phyloP scores from a whole-genome alignment of 495 filamentous ascomycete species.

The Xylaria acuta region DNA sequence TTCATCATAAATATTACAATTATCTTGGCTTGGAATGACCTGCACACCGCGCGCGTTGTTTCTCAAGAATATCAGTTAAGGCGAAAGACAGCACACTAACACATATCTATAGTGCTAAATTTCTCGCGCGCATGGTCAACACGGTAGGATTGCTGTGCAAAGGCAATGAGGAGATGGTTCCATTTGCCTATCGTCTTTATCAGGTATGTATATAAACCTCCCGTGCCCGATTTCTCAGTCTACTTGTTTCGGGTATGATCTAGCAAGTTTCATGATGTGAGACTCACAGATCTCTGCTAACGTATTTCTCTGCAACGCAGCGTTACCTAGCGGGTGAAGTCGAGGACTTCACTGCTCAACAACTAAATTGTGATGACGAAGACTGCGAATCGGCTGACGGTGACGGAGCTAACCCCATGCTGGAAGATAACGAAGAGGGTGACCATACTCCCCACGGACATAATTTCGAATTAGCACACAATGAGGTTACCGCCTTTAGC shows the following conservation, averaged over 20 bases:
- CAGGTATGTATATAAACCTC: too few relatives aligned
- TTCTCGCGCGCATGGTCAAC: slow-evolving; percentile 55
- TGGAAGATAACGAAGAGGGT: slow-evolving; percentile 37
- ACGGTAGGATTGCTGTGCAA: slow-evolving; percentile 52
- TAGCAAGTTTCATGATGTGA: too few relatives aligned
- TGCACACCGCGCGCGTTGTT: background rate
- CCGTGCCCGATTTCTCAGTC: too few relatives aligned
- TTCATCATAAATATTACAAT: background rate
- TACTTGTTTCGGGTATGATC: too few relatives aligned
- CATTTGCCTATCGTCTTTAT: slow-evolving; percentile 37
- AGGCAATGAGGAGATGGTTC: slow-evolving; percentile 54
- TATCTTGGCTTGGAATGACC: background rate
- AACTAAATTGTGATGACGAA: slow-evolving; percentile 12
- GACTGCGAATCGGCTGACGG: slow-evolving; percentile 14
- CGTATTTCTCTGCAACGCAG: too few relatives aligned
- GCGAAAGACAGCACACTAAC: background rate
- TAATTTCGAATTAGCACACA: slow-evolving; percentile 32
- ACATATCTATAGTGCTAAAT: slow-evolving; percentile 40
- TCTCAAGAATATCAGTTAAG: background rate
- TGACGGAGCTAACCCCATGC: slow-evolving; percentile 37
- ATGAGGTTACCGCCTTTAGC: slow-evolving; percentile 49
- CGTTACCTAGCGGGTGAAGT: slow-evolving; percentile 35
- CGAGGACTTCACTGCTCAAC: slow-evolving; percentile 29
- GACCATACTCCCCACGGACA: slow-evolving; percentile 33
- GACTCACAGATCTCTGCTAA: too few relatives aligned